Evolutionary conservation across 352 stramenopile species (phyloP).

Genomic region (Globisporangium lucens): DNA sequence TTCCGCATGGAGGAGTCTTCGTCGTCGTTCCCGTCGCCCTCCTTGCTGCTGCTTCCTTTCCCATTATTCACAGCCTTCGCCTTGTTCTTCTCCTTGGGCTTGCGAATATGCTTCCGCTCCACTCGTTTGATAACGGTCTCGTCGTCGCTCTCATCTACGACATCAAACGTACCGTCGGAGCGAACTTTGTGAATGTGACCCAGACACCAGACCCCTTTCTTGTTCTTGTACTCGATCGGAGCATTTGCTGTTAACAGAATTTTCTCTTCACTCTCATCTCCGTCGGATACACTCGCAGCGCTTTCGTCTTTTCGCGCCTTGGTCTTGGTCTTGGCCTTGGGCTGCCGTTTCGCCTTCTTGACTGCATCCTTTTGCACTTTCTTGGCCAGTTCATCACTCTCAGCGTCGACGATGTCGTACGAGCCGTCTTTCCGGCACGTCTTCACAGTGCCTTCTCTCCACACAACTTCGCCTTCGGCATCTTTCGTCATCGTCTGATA

Average conservation of each 20-base stretch:
- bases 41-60: neutral
- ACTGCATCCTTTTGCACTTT: conserved; percentile 24
- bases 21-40: conserved; percentile 13
- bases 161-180: conserved; percentile 47
- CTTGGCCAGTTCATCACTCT: conserved; percentile 27
- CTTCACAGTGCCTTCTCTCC: conserved; percentile 31
- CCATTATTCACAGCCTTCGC: conserved; percentile 7
- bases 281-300: conserved; percentile 13
- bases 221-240: conserved; percentile 39
- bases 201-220: conserved; percentile 30
- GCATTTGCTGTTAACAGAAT: conserved; percentile 20
- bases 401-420: conserved; percentile 33
- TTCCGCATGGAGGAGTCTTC: conserved; percentile 25
- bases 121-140: conserved; percentile 32
- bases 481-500: conserved; percentile 11
- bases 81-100: conserved; percentile 15
- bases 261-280: conserved; percentile 19
- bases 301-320: conserved; percentile 14
- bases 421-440: conserved; percentile 26
- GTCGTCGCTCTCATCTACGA: conserved; percentile 41
- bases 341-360: conserved; percentile 15
- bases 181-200: conserved; percentile 32
- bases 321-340: conserved; percentile 11
- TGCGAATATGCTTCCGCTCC: conserved; percentile 23
- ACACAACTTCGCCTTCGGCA: conserved; percentile 19